Percentiles rank a stretch among this genome's conserved stretches.
Conservation (phyloP, 179 eudicot species). For the Heliamphora pulchella region DNA sequence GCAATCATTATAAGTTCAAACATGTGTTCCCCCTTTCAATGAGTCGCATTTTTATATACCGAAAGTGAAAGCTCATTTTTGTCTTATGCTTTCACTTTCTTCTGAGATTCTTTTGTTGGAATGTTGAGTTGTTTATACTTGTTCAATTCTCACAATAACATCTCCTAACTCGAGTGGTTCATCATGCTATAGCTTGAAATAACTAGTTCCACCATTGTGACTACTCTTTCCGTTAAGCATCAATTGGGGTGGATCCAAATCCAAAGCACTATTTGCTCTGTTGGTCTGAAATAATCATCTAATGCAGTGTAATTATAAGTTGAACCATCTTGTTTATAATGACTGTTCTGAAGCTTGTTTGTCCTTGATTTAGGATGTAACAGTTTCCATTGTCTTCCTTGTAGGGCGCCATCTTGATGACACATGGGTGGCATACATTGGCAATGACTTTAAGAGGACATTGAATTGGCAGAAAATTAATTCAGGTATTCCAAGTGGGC, state of each 20-base stretch:
- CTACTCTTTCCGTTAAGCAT: neutral
- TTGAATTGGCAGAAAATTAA: constrained; percentile 63
- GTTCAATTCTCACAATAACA: neutral
- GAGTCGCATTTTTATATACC: neutral
- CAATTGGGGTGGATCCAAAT: neutral
- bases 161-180: neutral
- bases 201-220: neutral
- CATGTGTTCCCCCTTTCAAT: neutral
- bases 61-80: neutral
- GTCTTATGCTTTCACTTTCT: neutral
- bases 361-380: neutral
- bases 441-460: constrained; percentile 39
- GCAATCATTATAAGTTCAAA: constrained; percentile 1
- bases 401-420: constrained; percentile 98
- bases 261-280: neutral
- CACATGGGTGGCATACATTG: constrained; percentile 79
- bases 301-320: neutral
- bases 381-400: constrained; percentile 16
- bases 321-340: constrained; percentile 4
- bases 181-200: neutral
- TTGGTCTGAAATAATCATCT: neutral
- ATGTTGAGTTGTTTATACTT: neutral
- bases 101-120: neutral
- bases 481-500: constrained; percentile 83
- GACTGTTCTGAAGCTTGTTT: neutral